These are phyloP conservation scores for Termitomyces heimii DNA, from an alignment of 768 basidiomycete species.

Conservation along the genomic window DNA sequence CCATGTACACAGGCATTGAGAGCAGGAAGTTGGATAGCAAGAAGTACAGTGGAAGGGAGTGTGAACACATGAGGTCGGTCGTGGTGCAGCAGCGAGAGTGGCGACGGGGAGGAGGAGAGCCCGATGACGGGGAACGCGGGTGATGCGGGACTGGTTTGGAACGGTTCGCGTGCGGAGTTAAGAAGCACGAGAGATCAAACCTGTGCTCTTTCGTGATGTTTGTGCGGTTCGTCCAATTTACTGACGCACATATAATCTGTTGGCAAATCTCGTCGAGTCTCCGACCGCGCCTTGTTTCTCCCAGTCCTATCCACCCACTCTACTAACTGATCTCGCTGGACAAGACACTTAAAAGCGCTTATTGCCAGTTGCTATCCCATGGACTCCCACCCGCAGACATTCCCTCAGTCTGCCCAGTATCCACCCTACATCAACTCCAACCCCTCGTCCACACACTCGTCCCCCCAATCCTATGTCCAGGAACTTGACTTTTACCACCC, in stretches of 20 bases:
- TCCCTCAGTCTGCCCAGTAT: constrained; percentile 12
- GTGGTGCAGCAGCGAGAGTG: neutral
- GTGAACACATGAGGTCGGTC: no score
- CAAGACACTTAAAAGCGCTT: no score
- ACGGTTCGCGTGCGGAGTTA: constrained; percentile 4
- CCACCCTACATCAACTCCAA: constrained; percentile 23
- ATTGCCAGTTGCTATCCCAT: no score
- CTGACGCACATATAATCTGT: constrained; percentile 4
- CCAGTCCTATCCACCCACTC: no score
- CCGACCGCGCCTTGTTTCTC: neutral
- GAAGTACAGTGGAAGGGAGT: no score
- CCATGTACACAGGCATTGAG: neutral
- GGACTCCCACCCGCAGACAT: constrained; percentile 12
- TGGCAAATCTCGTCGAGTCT: neutral
- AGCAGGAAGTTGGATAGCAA: no score
- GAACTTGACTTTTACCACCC: constrained; percentile 14
- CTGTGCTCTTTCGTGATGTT: constrained; percentile 12
- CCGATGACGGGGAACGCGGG: constrained; percentile 9
- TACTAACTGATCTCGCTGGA: no score
- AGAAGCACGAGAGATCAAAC: constrained; percentile 16
- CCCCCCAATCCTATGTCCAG: constrained; percentile 14
- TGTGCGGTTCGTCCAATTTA: constrained; percentile 5
- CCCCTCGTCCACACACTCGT: constrained; percentile 26
- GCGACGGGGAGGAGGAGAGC: neutral
- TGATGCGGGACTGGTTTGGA: constrained; percentile 11